phyloP scores from a whole-genome alignment of 2,329 filamentous ascomycete species.

The Colletotrichum siamense region DNA sequence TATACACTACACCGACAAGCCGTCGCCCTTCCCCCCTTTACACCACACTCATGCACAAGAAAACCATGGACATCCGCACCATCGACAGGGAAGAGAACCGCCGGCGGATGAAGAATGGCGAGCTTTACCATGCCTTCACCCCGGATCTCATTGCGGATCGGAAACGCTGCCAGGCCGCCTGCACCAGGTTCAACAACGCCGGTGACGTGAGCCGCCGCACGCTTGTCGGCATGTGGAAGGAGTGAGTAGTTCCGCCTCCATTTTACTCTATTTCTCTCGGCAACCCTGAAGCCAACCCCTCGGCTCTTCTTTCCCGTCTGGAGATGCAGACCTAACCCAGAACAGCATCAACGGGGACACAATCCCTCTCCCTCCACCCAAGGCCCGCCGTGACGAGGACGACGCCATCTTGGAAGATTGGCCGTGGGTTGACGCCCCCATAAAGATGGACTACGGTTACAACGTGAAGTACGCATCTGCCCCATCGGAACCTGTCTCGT shows the following conservation, averaged over 20 bases:
- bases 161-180: constrained; percentile 66
- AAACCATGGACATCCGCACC: constrained; percentile 18
- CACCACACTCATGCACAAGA: constrained; percentile 1
- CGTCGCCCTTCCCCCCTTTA: neutral
- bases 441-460: constrained; percentile 79
- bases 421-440: constrained; percentile 73
- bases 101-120: constrained; percentile 66
- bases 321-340: neutral
- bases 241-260: constrained; percentile 55
- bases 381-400: constrained; percentile 65
- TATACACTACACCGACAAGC: neutral
- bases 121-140: constrained; percentile 78
- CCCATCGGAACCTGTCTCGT: neutral
- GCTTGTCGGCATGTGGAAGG: constrained; percentile 71
- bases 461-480: constrained; percentile 63
- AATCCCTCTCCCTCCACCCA: constrained; percentile 65
- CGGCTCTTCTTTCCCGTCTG: neutral
- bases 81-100: constrained; percentile 53
- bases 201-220: constrained; percentile 65
- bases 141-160: constrained; percentile 70
- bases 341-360: constrained; percentile 67
- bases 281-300: neutral
- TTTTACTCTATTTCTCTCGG: neutral
- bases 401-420: constrained; percentile 66
- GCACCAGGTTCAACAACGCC: constrained; percentile 67